phyloP scores from a whole-genome alignment of 306 rosid species.

The Ziziphus jujuba region DNA sequence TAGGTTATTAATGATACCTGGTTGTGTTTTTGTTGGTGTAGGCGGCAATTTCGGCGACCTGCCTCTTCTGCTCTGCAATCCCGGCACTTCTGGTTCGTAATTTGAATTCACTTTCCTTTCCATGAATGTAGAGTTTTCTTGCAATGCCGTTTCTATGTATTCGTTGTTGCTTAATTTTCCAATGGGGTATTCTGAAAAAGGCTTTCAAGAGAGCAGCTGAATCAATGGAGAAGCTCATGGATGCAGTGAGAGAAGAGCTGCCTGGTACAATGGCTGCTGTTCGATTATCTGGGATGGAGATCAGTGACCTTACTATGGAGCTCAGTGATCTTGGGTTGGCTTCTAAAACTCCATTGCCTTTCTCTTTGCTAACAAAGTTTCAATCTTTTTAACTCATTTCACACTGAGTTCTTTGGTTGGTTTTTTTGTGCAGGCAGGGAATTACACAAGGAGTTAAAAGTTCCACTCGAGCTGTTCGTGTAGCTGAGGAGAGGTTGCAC shows the following conservation, averaged over 20 bases:
- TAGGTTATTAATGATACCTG: not conserved
- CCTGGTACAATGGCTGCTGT: conserved; percentile 90
- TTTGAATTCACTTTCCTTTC: not conserved
- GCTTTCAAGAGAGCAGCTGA: conserved; percentile 92
- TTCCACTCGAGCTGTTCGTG: conserved; percentile 70
- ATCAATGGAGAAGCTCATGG: conserved; percentile 89
- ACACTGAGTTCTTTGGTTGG: not conserved
- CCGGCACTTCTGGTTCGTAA: conserved; percentile 84
- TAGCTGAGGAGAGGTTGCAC: conserved; percentile 72
- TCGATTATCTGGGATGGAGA: conserved; percentile 94
- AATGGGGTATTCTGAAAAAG: conserved; percentile 38
- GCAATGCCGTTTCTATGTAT: not conserved
- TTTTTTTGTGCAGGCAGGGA: conserved; percentile 59
- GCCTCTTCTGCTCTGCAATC: conserved; percentile 87
- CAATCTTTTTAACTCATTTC: not conserved
- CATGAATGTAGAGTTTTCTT: not conserved
- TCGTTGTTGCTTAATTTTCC: not conserved
- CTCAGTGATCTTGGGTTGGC: conserved; percentile 80
- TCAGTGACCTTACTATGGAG: conserved; percentile 80
- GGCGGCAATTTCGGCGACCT: conserved; percentile 77
- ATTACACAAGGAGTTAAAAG: conserved; percentile 83
- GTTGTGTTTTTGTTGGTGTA: conserved; percentile 23
- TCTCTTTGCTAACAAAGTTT: not conserved
- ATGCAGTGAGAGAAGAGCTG: conserved; percentile 81
- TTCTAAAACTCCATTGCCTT: not conserved